These are phyloP conservation scores for Neodidymelliopsis sp. DNA, from an alignment of 2,329 filamentous ascomycete genomes.

Conservation along the genomic window DNA sequence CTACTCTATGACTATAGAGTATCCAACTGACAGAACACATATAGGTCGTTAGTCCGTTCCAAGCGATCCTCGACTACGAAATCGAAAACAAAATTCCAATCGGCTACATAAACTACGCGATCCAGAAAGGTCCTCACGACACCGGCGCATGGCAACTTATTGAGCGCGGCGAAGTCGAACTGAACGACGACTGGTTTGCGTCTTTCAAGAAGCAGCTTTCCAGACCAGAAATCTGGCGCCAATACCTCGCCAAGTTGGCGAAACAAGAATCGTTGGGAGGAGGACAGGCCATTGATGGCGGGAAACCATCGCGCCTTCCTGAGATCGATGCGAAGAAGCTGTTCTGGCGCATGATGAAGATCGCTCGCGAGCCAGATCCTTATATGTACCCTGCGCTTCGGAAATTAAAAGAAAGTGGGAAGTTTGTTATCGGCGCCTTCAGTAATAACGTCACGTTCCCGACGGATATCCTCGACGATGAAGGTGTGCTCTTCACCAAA, in stretches of 20 bases:
- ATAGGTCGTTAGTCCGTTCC: slow-evolving; percentile 93
- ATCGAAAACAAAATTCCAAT: slow-evolving; percentile 75
- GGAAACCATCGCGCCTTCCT: slow-evolving; percentile 68
- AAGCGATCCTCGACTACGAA: slow-evolving; percentile 93
- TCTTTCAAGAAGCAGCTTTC: slow-evolving; percentile 79
- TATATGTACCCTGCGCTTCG: slow-evolving; percentile 86
- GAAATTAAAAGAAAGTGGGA: slow-evolving; percentile 62
- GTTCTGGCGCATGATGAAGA: slow-evolving; percentile 93
- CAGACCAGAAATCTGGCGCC: slow-evolving; percentile 70
- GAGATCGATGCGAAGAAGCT: slow-evolving; percentile 77
- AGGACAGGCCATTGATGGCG: slow-evolving; percentile 32
- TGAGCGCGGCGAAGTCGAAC: slow-evolving; percentile 80
- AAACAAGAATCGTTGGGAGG: slow-evolving; percentile 28
- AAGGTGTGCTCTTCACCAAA: slow-evolving; percentile 51
- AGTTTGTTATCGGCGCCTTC: slow-evolving; percentile 71
- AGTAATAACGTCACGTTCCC: slow-evolving; percentile 93
- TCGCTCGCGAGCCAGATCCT: slow-evolving; percentile 73
- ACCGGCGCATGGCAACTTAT: slow-evolving; percentile 85
- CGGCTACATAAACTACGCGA: slow-evolving; percentile 91
- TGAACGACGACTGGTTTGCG: slow-evolving; percentile 78
- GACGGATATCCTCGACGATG: slow-evolving; percentile 71
- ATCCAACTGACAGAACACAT: slow-evolving; percentile 7
- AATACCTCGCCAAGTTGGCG: slow-evolving; percentile 56
- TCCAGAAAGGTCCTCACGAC: slow-evolving; percentile 77
- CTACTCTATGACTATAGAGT: not conserved